phyloP scores from a whole-genome alignment of 371 early-diverging fungal species.

The Lichtheimia hyalospora region DNA sequence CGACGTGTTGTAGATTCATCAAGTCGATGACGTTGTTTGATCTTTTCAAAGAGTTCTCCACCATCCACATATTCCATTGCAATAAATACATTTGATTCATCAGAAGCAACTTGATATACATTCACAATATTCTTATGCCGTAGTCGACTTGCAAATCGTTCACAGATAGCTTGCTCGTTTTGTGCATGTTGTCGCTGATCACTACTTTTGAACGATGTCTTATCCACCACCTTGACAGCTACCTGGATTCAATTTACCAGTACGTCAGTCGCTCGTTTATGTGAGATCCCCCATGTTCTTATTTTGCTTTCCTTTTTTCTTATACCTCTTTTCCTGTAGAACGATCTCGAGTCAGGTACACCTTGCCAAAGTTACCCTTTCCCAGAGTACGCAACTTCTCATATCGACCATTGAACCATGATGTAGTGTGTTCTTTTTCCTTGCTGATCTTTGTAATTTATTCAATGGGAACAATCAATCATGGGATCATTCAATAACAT shows the following conservation, averaged over 20 bases:
- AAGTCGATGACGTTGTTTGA: conserved; percentile 84
- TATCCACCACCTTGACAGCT: conserved; percentile 65
- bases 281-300: no score
- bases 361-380: conserved; percentile 85
- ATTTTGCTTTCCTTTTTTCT: background rate
- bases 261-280: background rate
- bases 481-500: background rate
- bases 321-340: conserved; percentile 62
- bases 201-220: conserved; percentile 54
- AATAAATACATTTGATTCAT: conserved; percentile 82
- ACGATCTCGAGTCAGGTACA: conserved; percentile 69
- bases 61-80: conserved; percentile 97
- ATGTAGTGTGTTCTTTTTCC: background rate
- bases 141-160: conserved; percentile 60
- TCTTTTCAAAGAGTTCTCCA: conserved; percentile 95
- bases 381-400: conserved; percentile 62
- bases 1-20: conserved; percentile 81
- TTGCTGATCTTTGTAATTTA: background rate
- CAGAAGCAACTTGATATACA: conserved; percentile 87
- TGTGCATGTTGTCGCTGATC: conserved; percentile 56
- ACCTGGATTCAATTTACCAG: conserved; percentile 25
- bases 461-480: background rate
- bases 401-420: conserved; percentile 25
- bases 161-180: conserved; percentile 64
- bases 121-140: conserved; percentile 85